Base-by-base conservation (phyloP, 2,329 filamentous ascomycete genomes). In the Bipolaris cookei region DNA sequence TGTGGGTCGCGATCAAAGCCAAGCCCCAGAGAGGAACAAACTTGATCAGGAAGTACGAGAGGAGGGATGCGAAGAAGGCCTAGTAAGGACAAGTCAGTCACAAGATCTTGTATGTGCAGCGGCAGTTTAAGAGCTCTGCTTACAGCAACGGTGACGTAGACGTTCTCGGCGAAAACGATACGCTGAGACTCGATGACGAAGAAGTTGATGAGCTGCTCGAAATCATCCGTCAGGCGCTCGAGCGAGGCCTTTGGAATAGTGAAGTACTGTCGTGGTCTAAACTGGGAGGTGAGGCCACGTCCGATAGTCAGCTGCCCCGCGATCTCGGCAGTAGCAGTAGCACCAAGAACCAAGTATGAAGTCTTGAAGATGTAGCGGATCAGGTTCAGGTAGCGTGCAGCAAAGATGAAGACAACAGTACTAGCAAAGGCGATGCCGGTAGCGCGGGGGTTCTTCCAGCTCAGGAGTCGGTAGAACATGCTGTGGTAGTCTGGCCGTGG, bases 181-280 rank as follows among this genome's bases (percentile, higher is more conserved):
- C 86, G 83, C 79, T 89, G 86, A 71, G 86, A 85, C 72, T 89
- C 86, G 61, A 89, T 87, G 65, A 88, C 81, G 76, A 88, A 86
- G 78, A 89, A 89, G 79, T 88, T 88, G 77, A 85, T 80, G 51
- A 89, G 78, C 76, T 88, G 85, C 73, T 86, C 84, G 13, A 87
- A 71, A 71, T 88, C 86, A 63, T 86, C 86, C 46, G 86, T 77
- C 20, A 85, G 76, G 56, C 81, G 83, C 73, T 88, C 86, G 34
- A 88, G 79, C 46, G 83, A 85, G 66, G 88, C 86, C 72, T 86
- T 85, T 34, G 85, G 84, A 56, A 89, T 83, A 46, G 83, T 87
- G 78, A 86, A 88, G 81, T 89, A 89, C 71, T 84, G 84, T 69
- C 81, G 82, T 21, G 86, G 86, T 56, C 86, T 81, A 77, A 88